Evolutionary conservation across 2,329 filamentous ascomycete species (phyloP), one percentile per base, ranked within the genome.

Genomic region (Blastomyces percursus): DNA sequence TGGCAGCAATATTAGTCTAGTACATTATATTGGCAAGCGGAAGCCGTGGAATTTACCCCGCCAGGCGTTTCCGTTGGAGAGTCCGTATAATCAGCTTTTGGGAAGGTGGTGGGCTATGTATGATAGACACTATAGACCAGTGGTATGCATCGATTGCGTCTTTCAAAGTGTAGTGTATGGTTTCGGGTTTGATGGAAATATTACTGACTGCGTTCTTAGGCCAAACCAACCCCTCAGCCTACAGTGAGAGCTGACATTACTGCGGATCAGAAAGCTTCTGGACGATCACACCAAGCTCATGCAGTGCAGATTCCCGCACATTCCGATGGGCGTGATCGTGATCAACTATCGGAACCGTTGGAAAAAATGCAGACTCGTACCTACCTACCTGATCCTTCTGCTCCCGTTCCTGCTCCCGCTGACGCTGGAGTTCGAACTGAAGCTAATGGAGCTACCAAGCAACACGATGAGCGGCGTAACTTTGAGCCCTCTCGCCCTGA

Each of bases 101-200:
- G 87, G 86, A 64, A 84, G 86, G 71, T 99, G 94, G 94, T 99
- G 93, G 93, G 85, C 91, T 54, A 89, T 96, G 51, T 96, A 96
- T 73, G 93, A 97, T 76, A 82, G 84, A 65, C 92, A 97, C 77
- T 92, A 95, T 73, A 82, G 83, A 60, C 71, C 75, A 46, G 69
- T 74, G 64, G 67, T 74, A 57, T 57, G 54, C 27, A 67, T 61
- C 63, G 58, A 59, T 11, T 40, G 30, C 19, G 21, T 48, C 9
- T 19, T 9, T 48, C 8, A 35, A 30, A 21, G 30, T 32, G 27
- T 30, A 30, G 21, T 27, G 48, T 48, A 5, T 16, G 35, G 12
- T 48, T 48, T n/a, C 24, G 21, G 7, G 4, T 9, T 35, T 21
- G 11, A 59, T 48, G 40, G 12, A 35, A 27, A 59, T 27, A 27